phyloP scores from a whole-genome alignment of 345 rosid genomes.

The Eutrema japonicum region DNA sequence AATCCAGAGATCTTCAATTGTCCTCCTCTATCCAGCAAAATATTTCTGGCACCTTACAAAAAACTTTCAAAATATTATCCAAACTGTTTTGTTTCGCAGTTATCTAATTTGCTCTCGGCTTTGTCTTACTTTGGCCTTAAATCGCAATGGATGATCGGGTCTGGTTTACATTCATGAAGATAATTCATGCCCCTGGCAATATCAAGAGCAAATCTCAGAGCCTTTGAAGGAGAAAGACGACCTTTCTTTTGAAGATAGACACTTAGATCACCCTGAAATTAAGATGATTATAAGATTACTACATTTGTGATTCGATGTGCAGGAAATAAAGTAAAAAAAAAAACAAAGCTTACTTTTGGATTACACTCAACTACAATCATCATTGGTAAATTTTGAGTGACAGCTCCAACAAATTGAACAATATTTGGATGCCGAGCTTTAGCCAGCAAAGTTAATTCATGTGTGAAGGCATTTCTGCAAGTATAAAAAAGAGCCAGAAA shows the following conservation, averaged over 20 bases:
- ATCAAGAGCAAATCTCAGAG: constrained; percentile 44
- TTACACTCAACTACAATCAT: constrained; percentile 91
- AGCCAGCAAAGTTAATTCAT: constrained; percentile 82
- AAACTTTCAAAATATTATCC: constrained; percentile 57
- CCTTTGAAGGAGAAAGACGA: constrained; percentile 45
- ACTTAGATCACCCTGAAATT: constrained; percentile 79
- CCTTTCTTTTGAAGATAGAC: constrained; percentile 87
- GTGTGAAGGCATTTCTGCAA: constrained; percentile 76
- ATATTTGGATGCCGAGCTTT: constrained; percentile 97
- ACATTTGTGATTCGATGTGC: not conserved
- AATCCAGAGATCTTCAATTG: constrained; percentile 87
- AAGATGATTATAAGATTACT: constrained; percentile 7
- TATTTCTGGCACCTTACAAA: constrained; percentile 99
- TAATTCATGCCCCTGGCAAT: constrained; percentile 79
- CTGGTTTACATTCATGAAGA: constrained; percentile 81
- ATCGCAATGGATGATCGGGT: constrained; percentile 85
- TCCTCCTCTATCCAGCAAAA: constrained; percentile 95
- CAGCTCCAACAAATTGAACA: constrained; percentile 98
- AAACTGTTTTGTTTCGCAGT: constrained; percentile 16
- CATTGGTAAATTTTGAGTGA: constrained; percentile 95
- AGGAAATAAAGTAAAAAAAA: constrained; percentile 20
- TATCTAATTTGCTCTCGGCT: constrained; percentile 31
- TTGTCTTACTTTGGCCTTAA: constrained; percentile 93
- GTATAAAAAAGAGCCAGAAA: constrained; percentile 14
- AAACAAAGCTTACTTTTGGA: constrained; percentile 56